These are phyloP conservation scores for Zygoascus hellenicus DNA, from an alignment of 1,139 yeast genomes.

Conservation along the genomic window DNA sequence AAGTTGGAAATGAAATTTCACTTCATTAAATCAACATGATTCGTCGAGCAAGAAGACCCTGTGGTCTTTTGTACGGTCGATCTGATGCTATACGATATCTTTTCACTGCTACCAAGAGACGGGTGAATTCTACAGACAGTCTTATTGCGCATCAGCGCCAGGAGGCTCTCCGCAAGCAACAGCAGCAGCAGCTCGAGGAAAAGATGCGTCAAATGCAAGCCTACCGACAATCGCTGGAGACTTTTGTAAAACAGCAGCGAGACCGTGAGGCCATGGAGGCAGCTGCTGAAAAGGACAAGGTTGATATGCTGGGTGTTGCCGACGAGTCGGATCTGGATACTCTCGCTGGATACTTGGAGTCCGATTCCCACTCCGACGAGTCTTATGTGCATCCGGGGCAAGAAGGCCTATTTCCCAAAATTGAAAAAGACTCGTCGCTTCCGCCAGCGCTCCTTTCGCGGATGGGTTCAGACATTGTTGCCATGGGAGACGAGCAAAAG, in stretches of 20 bases:
- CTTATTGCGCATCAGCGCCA: background rate
- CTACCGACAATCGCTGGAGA: slow-evolving; percentile 22
- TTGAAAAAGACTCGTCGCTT: slow-evolving; percentile 15
- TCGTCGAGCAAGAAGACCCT: no score
- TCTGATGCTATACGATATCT: background rate
- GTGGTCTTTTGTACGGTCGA: no score
- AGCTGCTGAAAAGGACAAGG: slow-evolving; percentile 14
- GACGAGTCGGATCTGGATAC: slow-evolving; percentile 22
- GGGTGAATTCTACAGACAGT: background rate
- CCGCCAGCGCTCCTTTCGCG: slow-evolving; percentile 20
- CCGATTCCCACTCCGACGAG: slow-evolving; percentile 10
- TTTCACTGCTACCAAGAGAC: slow-evolving; percentile 5
- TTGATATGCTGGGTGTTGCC: slow-evolving; percentile 10
- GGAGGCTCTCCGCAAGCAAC: background rate
- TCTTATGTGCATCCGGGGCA: background rate
- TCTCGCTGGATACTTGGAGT: slow-evolving; percentile 19
- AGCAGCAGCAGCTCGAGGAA: slow-evolving; percentile 17
- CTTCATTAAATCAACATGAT: no score
- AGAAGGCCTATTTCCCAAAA: slow-evolving; percentile 13
- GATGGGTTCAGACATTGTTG: slow-evolving; percentile 18
- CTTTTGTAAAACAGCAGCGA: slow-evolving; percentile 21
- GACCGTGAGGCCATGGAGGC: slow-evolving; percentile 16
- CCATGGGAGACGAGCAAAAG: slow-evolving; percentile 22
- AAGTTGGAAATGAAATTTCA: no score
- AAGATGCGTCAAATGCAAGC: slow-evolving; percentile 24